Conservation (phyloP, 148 eudicot genomes). For the Chenopodium berlandieri region DNA sequence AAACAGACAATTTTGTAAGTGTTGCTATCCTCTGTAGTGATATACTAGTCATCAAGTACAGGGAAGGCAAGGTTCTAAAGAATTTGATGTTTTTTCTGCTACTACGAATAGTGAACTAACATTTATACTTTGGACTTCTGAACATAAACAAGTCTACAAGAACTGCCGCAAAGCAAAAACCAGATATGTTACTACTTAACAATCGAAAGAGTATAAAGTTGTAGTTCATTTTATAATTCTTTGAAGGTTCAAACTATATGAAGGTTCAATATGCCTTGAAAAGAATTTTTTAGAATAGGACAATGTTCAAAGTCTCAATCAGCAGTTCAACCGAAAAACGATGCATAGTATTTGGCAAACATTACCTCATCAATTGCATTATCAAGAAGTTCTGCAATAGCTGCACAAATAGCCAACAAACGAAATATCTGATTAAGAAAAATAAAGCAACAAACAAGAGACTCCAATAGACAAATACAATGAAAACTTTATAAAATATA, state of each 20-base stretch:
- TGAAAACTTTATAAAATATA: not conserved
- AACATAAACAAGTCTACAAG: not conserved
- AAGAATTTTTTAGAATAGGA: not conserved
- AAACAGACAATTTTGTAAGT: not conserved
- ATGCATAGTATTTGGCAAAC: not conserved
- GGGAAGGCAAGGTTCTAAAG: not conserved
- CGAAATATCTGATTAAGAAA: slow-evolving; percentile 5
- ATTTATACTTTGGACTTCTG: not conserved
- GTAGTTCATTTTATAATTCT: not conserved
- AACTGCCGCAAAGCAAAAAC: not conserved
- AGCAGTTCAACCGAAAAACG: not conserved
- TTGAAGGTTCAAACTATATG: not conserved
- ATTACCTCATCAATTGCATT: slow-evolving; percentile 93
- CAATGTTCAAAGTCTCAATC: not conserved
- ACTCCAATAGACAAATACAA: slow-evolving; percentile 10
- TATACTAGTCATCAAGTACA: not conserved
- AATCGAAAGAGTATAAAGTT: not conserved
- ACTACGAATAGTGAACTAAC: not conserved
- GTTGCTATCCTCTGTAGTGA: not conserved
- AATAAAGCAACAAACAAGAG: slow-evolving; percentile 1
- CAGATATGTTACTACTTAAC: not conserved
- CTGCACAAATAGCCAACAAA: slow-evolving; percentile 42
- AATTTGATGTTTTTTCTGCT: not conserved
- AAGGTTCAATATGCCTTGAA: not conserved
- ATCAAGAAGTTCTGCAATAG: slow-evolving; percentile 92